These are phyloP conservation scores for Populus hybrid DNA, from an alignment of 441 rosid species.

Conservation along the genomic window DNA sequence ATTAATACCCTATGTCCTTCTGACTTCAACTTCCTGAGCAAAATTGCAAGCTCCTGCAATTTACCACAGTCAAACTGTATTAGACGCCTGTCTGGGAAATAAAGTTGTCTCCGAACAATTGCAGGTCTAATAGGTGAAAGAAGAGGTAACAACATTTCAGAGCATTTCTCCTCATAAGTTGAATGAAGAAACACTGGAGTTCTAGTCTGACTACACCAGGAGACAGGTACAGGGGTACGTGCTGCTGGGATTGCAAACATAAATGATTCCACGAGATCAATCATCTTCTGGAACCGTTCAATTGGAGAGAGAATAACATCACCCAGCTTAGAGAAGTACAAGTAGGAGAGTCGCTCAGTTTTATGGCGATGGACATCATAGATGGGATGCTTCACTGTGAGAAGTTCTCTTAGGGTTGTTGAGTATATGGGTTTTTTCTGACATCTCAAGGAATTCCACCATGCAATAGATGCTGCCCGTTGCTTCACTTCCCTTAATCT, in stretches of 20 bases:
- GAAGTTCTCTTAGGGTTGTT: conserved; percentile 54
- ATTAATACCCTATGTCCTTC: conserved; percentile 98
- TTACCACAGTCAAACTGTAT: conserved; percentile 99
- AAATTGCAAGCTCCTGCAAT: conserved; percentile 93
- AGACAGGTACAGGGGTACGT: conserved; percentile 71
- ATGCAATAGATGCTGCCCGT: conserved; percentile 80
- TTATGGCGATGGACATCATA: conserved; percentile 56
- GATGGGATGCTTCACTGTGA: conserved; percentile 61
- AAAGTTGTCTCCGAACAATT: conserved; percentile 90
- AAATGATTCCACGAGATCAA: conserved; percentile 86
- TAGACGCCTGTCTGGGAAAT: conserved; percentile 95
- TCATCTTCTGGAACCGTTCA: conserved; percentile 81
- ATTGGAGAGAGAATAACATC: conserved; percentile 87
- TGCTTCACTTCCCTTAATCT: conserved; percentile 74
- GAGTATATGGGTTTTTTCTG: conserved; percentile 80
- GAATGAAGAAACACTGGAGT: conserved; percentile 66
- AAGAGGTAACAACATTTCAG: conserved; percentile 73
- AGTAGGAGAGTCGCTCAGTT: conserved; percentile 42
- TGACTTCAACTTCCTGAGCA: conserved; percentile 88
- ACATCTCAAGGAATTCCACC: conserved; percentile 99
- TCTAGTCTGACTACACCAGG: conserved; percentile 82
- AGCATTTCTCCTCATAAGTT: conserved; percentile 55
- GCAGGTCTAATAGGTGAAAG: conserved; percentile 95
- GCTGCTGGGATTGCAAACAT: conserved; percentile 98
- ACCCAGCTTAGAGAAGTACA: conserved; percentile 76